These are phyloP conservation scores for Lentinula lateritia DNA, from an alignment of 768 basidiomycete genomes.

Conservation along the genomic window DNA sequence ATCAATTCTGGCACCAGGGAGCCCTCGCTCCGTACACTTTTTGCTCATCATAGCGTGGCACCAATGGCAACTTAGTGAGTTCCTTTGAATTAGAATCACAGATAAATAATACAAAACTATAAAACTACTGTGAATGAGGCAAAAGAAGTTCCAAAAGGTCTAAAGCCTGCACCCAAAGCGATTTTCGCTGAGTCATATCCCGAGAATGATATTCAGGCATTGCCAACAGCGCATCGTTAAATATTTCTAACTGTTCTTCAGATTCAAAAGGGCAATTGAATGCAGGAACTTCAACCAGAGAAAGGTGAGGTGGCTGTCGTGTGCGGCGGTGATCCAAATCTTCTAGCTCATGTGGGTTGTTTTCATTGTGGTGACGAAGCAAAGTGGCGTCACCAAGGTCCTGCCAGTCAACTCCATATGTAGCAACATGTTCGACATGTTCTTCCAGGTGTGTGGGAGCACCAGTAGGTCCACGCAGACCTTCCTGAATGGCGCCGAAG, in stretches of 20 bases:
- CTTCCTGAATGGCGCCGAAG: conserved; percentile 11
- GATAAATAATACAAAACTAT: too few relatives aligned
- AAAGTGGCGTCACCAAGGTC: neutral
- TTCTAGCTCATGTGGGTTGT: neutral
- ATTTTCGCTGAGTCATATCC: neutral
- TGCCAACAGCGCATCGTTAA: neutral
- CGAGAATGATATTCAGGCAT: neutral
- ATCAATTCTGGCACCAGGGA: too few relatives aligned
- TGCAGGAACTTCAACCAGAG: conserved; percentile 1
- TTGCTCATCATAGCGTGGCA: too few relatives aligned
- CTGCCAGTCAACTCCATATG: conserved; percentile 8
- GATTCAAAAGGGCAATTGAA: conserved; percentile 5
- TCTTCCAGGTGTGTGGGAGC: too few relatives aligned
- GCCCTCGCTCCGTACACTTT: too few relatives aligned
- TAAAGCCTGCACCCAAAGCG: neutral
- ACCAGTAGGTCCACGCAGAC: neutral
- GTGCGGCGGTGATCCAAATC: neutral
- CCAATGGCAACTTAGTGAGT: too few relatives aligned
- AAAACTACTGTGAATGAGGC: too few relatives aligned
- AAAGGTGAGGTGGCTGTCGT: conserved; percentile 2
- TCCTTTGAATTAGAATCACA: too few relatives aligned
- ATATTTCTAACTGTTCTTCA: neutral
- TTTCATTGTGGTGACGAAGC: neutral
- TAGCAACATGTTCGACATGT: too few relatives aligned
- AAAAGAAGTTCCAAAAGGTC: neutral